These are phyloP conservation scores for Tuber brumale DNA, from an alignment of 495 filamentous ascomycete genomes.

Conservation along the genomic window DNA sequence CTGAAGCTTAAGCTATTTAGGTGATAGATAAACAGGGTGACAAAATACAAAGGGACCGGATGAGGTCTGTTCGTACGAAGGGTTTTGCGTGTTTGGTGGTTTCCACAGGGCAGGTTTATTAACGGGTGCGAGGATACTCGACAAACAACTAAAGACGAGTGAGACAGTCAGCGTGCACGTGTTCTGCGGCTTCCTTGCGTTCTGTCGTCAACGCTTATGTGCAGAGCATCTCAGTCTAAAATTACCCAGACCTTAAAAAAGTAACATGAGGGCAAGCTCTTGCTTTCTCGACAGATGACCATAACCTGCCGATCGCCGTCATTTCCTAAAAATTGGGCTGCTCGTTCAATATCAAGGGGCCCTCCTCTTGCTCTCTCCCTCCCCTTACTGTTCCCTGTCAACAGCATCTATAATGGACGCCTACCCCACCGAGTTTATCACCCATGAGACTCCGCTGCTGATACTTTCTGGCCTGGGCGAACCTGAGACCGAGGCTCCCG, in stretches of 20 bases:
- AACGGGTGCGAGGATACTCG: not conserved
- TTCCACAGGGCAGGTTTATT: not conserved
- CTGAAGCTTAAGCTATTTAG: not conserved
- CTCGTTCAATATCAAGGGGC: not conserved
- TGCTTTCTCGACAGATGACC: not conserved
- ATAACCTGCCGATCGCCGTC: not conserved
- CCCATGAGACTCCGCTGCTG: constrained; percentile 74
- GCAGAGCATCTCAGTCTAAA: constrained; percentile 3
- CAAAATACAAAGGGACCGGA: not conserved
- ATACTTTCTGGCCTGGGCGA: constrained; percentile 65
- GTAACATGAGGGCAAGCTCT: not conserved
- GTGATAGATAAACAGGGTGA: not conserved
- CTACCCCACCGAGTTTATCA: constrained; percentile 71
- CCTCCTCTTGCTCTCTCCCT: not conserved
- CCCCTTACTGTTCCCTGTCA: not conserved
- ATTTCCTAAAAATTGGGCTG: not conserved
- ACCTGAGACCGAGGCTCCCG: constrained; percentile 37
- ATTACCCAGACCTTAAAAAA: not conserved
- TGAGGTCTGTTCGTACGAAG: not conserved
- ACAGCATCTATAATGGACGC: constrained; percentile 62
- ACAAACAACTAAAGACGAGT: not conserved
- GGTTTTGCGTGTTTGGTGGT: not conserved
- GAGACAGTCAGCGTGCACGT: constrained; percentile 1
- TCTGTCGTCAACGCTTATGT: not conserved
- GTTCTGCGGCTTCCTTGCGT: not conserved